Base-by-base conservation (phyloP, 1,284 basidiomycete species). In the Ganoderma lucidum region DNA sequence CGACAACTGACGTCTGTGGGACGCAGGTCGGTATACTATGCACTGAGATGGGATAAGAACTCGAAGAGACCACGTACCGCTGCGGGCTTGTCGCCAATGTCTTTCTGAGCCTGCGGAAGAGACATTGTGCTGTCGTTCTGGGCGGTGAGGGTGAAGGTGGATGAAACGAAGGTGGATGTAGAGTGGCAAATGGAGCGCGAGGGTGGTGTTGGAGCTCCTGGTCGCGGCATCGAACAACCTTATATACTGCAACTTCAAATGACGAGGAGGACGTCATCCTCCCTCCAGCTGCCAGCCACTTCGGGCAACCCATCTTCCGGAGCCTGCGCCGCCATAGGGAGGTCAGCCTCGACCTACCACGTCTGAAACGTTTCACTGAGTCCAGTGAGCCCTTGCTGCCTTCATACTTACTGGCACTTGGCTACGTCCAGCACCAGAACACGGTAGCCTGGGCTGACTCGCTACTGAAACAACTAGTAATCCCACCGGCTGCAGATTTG, bases 71-170 rank as follows among this genome's bases (percentile, higher is more conserved):
- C 4, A 64, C 71, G 19, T 65, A 74, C 75, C 19, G 73, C 79
- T 14, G 81, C 79, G 12, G 91, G 91, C 65, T 88, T 82, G 59
- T 84, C 82, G 60, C 86, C 85, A 70, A 91, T 85, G 71, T 91
- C 88, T 80, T 88, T 88, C 37, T 79, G 76, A 12, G 91, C 86
- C 51, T 83, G 80, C 3, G 91, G 88, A 37, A 93, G 84, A 74
- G 91, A 90, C 89, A 92, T 92, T 32, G 65, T 61, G 44, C 23
- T 1, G 41, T 53, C 17, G 42, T 44, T 44, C 42, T 10, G 42
- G 42, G 42, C 17, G 42, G 48, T 53, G 12, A 28, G 23, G n/a
- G 23, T 48, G 23, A 9, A 10, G 19, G n/a, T 48, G 45, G 19
- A 53, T 12, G 10, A 12, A 5, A 23, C 2, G 48, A 28, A 53